These are phyloP conservation scores for Coprinopsis sp. DNA, from an alignment of 768 basidiomycete genomes.

Conservation along the genomic window DNA sequence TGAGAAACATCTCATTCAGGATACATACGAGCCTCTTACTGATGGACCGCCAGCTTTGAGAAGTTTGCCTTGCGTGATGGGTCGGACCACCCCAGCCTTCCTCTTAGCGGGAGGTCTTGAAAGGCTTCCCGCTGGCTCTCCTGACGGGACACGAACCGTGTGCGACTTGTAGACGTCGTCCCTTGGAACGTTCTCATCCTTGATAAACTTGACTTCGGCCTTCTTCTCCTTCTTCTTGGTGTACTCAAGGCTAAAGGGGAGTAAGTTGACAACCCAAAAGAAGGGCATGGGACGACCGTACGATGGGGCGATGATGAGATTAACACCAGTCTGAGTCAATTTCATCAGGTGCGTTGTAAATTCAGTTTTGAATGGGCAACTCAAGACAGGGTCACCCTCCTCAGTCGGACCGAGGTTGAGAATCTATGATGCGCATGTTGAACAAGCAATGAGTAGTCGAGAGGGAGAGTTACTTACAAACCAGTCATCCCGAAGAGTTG, in stretches of 20 bases:
- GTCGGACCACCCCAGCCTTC: slow-evolving; percentile 81
- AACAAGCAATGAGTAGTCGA: background rate
- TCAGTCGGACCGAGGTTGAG: slow-evolving; percentile 72
- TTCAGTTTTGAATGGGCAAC: slow-evolving; percentile 95
- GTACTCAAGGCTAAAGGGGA: slow-evolving; percentile 67
- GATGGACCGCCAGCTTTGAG: slow-evolving; percentile 75
- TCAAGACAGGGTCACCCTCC: slow-evolving; percentile 92
- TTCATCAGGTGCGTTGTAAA: slow-evolving; percentile 77
- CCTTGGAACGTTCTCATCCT: slow-evolving; percentile 77
- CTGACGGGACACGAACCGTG: slow-evolving; percentile 80
- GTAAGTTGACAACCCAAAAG: background rate
- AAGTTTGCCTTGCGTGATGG: slow-evolving; percentile 81
- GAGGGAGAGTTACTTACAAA: slow-evolving; percentile 49
- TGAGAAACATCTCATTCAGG: slow-evolving; percentile 4
- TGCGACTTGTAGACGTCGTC: slow-evolving; percentile 94
- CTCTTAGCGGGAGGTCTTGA: slow-evolving; percentile 83
- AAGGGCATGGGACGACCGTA: slow-evolving; percentile 34
- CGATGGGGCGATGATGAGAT: slow-evolving; percentile 71
- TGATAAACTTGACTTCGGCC: slow-evolving; percentile 78
- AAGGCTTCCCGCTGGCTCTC: slow-evolving; percentile 76
- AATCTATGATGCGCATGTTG: slow-evolving; percentile 37
- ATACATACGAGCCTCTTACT: slow-evolving; percentile 31
- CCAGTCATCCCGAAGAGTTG: slow-evolving; percentile 92
- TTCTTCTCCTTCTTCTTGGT: slow-evolving; percentile 97
- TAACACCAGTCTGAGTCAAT: slow-evolving; percentile 72